Base-by-base conservation (phyloP, 2,329 filamentous ascomycete genomes). In the Aspergillus flavus region DNA sequence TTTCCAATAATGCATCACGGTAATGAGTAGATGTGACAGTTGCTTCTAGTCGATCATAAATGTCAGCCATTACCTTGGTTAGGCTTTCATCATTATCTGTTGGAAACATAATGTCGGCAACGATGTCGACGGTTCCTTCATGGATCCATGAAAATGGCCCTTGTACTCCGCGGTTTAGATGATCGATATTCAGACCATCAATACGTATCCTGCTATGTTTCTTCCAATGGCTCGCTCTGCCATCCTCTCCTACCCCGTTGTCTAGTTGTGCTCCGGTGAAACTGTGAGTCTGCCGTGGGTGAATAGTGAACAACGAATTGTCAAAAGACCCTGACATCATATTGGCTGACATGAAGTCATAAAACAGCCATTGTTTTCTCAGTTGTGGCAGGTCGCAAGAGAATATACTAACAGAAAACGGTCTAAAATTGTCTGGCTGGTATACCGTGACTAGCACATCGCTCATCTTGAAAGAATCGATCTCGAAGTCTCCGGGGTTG, bases 71-170 rank as follows among this genome's bases (percentile, higher is more conserved):
- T 53, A 97, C 93, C 76, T 97, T 97, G 28, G 90, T 91, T 61
- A 99, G 89, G 66, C 94, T 92, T 66, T 94, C 93, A 63, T 96
- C 92, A 46, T 88, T 87, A 60, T 98, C 95, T 36, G 89, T 88
- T 0, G 95, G 95, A 65, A 99, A 92, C 88, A 97, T 94, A 68
- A 99, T 89, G 72, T 99, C 95, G 7, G 95, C 91, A 16, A 98
- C 89, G 65, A 99, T 97, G 75, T 99, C 95, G 46, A 99, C 93
- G 66, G 95, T 96, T 39, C 95, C 95, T 79, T 98, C 93, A 69
- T 96, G 91, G 59, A 99, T 99, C 95, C 95, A 99, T 4, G 93
- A 94, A 76, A 99, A 97, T 0, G 94, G 94, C 0, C 95, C 95
- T 65, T 95, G 89, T 21, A 97, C 93, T 28, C 94, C 94, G 48